Evolutionary conservation across 169 alveolate species (phyloP), one percentile per base, ranked within the genome.

Genomic region (Hammondia hammondi): DNA sequence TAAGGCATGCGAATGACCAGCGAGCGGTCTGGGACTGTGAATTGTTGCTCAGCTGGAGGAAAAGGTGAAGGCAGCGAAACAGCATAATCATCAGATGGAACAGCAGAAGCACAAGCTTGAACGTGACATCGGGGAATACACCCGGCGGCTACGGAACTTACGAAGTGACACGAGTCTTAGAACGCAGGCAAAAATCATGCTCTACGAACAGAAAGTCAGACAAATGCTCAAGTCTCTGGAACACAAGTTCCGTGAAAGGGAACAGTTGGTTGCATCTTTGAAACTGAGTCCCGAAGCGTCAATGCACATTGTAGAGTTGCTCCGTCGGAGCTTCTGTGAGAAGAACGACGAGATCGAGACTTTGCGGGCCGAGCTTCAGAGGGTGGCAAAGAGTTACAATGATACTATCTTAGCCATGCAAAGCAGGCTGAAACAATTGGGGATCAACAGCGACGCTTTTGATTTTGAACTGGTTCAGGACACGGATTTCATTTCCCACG

Each of bases 21-120:
- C 61, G 19, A 52, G 61, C 61, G 61, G 61, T 52, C 61, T 52
- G 61, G 61, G 61, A 14, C 19, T 52, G 61, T 52, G 43, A n/a
- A 71, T 71, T 12, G 43, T 9, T n/a, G n/a, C 37, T 35, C 90
- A 82, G 90, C 70, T 82, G 70, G 90, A 82, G 43, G 90, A 82
- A 52, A 82, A 82, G 43, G 70, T 82, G 43, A 82, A 82, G 70
- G 90, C 90, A 19, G 90, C 90, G 43, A 82, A 82, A 52, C 72
- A 43, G 71, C 43, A 27, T 35, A 82, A 82, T 46, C 90, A 82
- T n/a, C 90, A 82, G 35, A 43, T 82, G 90, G 90, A 82, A 35
- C 90, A 82, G 70, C 90, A 45, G 71, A 82, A 82, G 37, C 90
- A 82, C 90, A 82, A 82, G 70, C 35, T 82, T 29, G 90, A 82